These are phyloP conservation scores for Paspalum notatum DNA, from an alignment of 176 grass and related monocot genomes.

Conservation along the genomic window DNA sequence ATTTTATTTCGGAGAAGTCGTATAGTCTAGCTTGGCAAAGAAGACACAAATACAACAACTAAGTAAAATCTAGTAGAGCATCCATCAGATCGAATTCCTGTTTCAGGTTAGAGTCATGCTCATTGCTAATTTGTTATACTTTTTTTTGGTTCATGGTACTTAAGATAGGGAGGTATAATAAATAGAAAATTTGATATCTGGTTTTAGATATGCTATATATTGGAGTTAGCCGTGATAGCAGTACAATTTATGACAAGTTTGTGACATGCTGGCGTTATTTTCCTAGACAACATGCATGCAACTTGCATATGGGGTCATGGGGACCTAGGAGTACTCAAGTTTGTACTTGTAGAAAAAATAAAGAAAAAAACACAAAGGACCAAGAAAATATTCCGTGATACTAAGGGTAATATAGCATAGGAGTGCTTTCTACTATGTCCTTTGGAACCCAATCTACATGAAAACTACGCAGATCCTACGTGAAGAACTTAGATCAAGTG, in stretches of 20 bases:
- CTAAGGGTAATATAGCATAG: conserved; percentile 8
- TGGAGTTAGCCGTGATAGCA: conserved; percentile 2
- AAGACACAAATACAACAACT: too few species aligned
- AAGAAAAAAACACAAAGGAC: background rate
- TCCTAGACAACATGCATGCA: conserved; percentile 20
- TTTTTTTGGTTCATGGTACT: too few species aligned
- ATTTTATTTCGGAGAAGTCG: background rate
- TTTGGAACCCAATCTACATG: conserved; percentile 23
- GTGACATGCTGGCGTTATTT: conserved; percentile 28
- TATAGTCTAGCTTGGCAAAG: too few species aligned
- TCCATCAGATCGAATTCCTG: too few species aligned
- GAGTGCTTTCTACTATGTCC: background rate
- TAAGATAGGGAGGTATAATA: too few species aligned
- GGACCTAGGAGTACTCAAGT: conserved; percentile 11
- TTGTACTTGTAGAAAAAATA: background rate
- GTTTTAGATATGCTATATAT: too few species aligned
- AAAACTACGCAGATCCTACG: conserved; percentile 63
- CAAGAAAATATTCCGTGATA: conserved; percentile 26
- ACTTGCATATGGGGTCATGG: conserved; percentile 26
- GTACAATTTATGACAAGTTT: conserved; percentile 27
- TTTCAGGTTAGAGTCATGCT: too few species aligned
- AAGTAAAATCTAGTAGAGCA: too few species aligned
- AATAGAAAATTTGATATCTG: too few species aligned
- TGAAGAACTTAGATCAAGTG: conserved; percentile 16
- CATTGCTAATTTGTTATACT: too few species aligned